Conservation (phyloP, 495 filamentous ascomycete genomes). For the Daldinia loculata region DNA sequence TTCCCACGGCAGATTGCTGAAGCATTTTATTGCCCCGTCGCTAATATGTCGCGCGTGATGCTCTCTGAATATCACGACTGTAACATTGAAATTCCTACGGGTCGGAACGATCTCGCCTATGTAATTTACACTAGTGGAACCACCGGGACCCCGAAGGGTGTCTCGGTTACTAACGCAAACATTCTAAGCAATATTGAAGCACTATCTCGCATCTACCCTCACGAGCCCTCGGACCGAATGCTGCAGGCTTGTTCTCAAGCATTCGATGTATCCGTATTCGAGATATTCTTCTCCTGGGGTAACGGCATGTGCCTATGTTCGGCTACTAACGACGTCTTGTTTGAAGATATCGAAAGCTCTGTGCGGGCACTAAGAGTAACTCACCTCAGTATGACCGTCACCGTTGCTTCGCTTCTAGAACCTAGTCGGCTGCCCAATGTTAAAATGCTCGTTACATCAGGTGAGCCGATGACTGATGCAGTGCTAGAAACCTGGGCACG, state of each 20-base stretch:
- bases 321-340: slow-evolving; percentile 69
- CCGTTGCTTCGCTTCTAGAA: slow-evolving; percentile 72
- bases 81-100: slow-evolving; percentile 47
- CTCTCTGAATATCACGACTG: slow-evolving; percentile 33
- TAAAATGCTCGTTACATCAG: slow-evolving; percentile 72
- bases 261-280: slow-evolving; percentile 82
- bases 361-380: slow-evolving; percentile 69
- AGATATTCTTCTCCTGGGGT: slow-evolving; percentile 81
- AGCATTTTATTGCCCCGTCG: slow-evolving; percentile 40
- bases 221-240: slow-evolving; percentile 56
- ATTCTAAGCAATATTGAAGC: slow-evolving; percentile 72
- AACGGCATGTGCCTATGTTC: slow-evolving; percentile 77
- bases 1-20: slow-evolving; percentile 30
- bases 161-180: slow-evolving; percentile 73
- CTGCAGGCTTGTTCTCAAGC: slow-evolving; percentile 78
- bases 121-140: slow-evolving; percentile 73
- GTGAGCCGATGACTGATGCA: slow-evolving; percentile 72
- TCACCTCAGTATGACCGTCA: slow-evolving; percentile 81
- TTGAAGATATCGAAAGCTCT: slow-evolving; percentile 67
- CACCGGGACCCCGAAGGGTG: slow-evolving; percentile 73
- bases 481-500: slow-evolving; percentile 72
- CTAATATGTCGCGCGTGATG: slow-evolving; percentile 48
- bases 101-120: slow-evolving; percentile 59
- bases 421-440: slow-evolving; percentile 70
- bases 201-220: slow-evolving; percentile 68